Evolutionary conservation across 2,329 filamentous ascomycete species (phyloP), one percentile per base, ranked within the genome.

Genomic region (Epichloe glyceriae): DNA sequence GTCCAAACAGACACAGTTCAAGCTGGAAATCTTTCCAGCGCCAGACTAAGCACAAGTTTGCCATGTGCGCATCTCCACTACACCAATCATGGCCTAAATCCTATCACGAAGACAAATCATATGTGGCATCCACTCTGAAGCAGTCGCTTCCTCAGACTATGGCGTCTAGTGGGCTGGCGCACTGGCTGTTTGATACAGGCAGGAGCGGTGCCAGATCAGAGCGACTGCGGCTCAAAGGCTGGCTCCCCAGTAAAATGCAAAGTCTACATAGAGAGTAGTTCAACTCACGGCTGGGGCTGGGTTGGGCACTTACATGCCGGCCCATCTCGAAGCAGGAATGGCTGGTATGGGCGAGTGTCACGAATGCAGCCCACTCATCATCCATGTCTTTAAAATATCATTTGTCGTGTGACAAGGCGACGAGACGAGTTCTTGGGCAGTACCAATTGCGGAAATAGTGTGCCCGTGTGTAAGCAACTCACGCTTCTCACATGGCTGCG

Each of bases 41-140:
- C 60, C 62, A 17, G 57, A 62, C 15, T 74, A 56, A 61, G 43
- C 74, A 77, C 61, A 56, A 59, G 26, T 58, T 60, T 3, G 57
- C 60, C 51, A 67, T 72, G 59, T 54, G 60, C 33, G 55, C 57
- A 26, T 67, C 65, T 3, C 64, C 65, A 2, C 61, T 73, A 10
- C 61, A 70, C 53, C 65, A 67, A 6, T 58, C 65, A 3, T 77
- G 74, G 74, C 70, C 72, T 2, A 51, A 58, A 1, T 56, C 59
- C 14, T 61, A 60, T 55, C 54, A 62, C 30, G 57, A 61, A 33
- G 55, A 68, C 39, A 53, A 54, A 50, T 67, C 69, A 14, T 65
- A 71, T 50, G 58, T 67, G 22, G 64, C 65, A 8, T 60, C 62
- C 17, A 66, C 66, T 2, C 61, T 77, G 44, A 59, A 58, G 49